These are phyloP conservation scores for Plasmopara viticola DNA, from an alignment of 352 stramenopile species.

Conservation along the genomic window DNA sequence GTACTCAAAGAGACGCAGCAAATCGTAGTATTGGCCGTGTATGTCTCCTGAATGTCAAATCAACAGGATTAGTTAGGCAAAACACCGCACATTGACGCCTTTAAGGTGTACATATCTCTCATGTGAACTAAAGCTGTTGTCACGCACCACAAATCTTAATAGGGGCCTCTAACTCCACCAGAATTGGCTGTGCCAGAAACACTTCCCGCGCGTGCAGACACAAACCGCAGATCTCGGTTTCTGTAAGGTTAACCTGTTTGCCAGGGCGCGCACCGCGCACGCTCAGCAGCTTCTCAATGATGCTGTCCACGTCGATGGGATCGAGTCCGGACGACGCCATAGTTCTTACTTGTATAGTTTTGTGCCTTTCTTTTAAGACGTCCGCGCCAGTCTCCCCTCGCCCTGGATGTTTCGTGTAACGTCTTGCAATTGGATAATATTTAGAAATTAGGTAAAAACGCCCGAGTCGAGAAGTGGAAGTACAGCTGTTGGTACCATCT, in stretches of 20 bases:
- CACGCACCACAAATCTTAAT: slow-evolving; percentile 93
- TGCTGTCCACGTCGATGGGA: slow-evolving; percentile 77
- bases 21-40: slow-evolving; percentile 97
- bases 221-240: slow-evolving; percentile 96
- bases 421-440: slow-evolving; percentile 7
- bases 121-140: too few relatives aligned
- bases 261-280: slow-evolving; percentile 83
- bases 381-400: slow-evolving; percentile 15
- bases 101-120: too few relatives aligned
- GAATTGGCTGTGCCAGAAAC: slow-evolving; percentile 97
- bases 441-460: too few relatives aligned
- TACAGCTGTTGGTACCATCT: too few relatives aligned
- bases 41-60: slow-evolving; percentile 62
- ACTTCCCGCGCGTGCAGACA: slow-evolving; percentile 95
- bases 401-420: slow-evolving; percentile 15
- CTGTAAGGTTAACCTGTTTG: slow-evolving; percentile 91
- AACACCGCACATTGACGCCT: too few relatives aligned
- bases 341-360: slow-evolving; percentile 14
- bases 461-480: too few relatives aligned
- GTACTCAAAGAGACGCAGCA: slow-evolving; percentile 95
- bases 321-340: slow-evolving; percentile 57
- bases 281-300: slow-evolving; percentile 89
- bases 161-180: slow-evolving; percentile 96
- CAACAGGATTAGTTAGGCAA: too few relatives aligned
- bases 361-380: slow-evolving; percentile 22